A percentile compares a stretch with the other conserved stretches of the same genome.
Evolutionary conservation across 768 basidiomycete genomes (phyloP).

Genomic region (Kwoniella mangroviensis): DNA sequence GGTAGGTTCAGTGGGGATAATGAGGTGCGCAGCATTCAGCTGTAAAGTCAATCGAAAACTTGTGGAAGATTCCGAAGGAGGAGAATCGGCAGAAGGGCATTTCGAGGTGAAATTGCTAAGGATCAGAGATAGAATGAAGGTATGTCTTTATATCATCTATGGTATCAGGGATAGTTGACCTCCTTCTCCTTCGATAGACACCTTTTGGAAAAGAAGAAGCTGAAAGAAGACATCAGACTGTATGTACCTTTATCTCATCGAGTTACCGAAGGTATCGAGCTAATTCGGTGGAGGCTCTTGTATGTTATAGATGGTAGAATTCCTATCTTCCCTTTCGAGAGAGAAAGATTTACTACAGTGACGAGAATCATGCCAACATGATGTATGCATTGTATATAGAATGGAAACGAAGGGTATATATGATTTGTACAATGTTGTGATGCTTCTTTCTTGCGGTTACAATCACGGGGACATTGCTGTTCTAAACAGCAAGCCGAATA

Average conservation of each 20-base stretch:
- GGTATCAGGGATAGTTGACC: neutral
- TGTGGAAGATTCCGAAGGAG: constrained; percentile 57
- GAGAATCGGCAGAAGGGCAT: constrained; percentile 71
- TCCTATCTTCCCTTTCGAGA: constrained; percentile 63
- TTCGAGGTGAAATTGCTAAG: constrained; percentile 84
- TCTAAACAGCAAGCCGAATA: too few species aligned
- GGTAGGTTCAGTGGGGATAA: constrained; percentile 76
- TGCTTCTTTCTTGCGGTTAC: too few species aligned
- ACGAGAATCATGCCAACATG: neutral
- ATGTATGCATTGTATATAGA: constrained; percentile 4
- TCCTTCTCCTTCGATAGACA: constrained; percentile 59
- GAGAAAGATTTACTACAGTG: constrained; percentile 34
- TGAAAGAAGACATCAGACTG: constrained; percentile 72
- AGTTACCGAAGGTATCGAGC: neutral
- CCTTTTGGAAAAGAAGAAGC: constrained; percentile 71
- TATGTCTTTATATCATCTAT: constrained; percentile 24
- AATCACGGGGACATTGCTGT: too few species aligned
- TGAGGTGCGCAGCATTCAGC: constrained; percentile 69
- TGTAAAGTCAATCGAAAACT: constrained; percentile 55
- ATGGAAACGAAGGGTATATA: too few species aligned
- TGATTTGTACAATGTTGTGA: too few species aligned
- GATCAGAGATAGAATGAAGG: constrained; percentile 73
- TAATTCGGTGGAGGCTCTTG: neutral
- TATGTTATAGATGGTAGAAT: constrained; percentile 66
- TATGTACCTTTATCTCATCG: constrained; percentile 54